These are phyloP conservation scores for Saturnispora hagleri DNA, from an alignment of 805 yeast species.

Conservation along the genomic window DNA sequence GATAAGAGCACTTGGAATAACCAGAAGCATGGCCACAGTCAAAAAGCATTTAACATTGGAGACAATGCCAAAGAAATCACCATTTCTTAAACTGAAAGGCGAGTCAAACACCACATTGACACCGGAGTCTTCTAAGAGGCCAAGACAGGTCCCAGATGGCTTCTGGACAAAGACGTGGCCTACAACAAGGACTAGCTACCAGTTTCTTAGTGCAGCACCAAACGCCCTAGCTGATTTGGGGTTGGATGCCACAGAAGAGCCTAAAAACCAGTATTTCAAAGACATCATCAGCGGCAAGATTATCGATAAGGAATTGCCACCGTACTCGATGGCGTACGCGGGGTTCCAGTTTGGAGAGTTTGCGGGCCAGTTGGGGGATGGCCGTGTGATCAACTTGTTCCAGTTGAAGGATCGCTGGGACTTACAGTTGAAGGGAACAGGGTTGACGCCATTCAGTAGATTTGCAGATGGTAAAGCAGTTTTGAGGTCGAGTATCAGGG, in stretches of 20 bases:
- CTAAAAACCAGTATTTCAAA: constrained; percentile 28
- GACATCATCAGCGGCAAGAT: constrained; percentile 54
- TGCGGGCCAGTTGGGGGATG: constrained; percentile 97
- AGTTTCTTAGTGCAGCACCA: constrained; percentile 48
- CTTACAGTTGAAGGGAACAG: constrained; percentile 86
- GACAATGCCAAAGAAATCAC: neutral
- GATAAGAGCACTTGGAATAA: neutral
- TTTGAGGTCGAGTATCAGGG: constrained; percentile 77
- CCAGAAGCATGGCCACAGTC: neutral
- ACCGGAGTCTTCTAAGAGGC: constrained; percentile 17
- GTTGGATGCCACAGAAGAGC: constrained; percentile 34
- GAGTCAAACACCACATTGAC: constrained; percentile 11
- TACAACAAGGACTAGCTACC: constrained; percentile 42
- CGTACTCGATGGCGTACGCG: constrained; percentile 71
- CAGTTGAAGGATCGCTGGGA: constrained; percentile 47
- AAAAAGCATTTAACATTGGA: neutral
- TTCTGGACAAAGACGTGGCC: constrained; percentile 72
- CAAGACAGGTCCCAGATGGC: constrained; percentile 46
- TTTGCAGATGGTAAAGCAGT: constrained; percentile 98
- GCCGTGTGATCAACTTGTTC: constrained; percentile 78
- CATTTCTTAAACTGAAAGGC: constrained; percentile 11
- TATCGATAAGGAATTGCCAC: constrained; percentile 33
- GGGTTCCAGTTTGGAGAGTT: constrained; percentile 95
- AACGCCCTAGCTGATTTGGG: constrained; percentile 57
- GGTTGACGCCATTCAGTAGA: constrained; percentile 83